phyloP scores from a whole-genome alignment of 441 rosid species.

The Populus hybrid region DNA sequence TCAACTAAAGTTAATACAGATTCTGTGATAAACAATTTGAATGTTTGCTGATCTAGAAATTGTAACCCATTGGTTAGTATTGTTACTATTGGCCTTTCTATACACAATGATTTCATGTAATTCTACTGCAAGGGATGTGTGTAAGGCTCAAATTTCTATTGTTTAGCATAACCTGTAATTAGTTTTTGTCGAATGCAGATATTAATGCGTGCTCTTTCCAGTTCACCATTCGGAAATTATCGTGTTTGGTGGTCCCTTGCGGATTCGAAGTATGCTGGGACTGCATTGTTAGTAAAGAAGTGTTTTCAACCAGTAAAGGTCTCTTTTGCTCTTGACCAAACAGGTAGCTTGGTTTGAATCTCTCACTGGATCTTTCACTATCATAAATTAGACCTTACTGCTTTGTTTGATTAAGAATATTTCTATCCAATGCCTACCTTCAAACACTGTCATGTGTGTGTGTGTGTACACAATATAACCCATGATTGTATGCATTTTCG shows the following conservation, averaged over 20 bases:
- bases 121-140: conserved; percentile 5
- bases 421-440: neutral
- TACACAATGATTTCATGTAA: conserved; percentile 1
- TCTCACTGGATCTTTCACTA: neutral
- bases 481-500: neutral
- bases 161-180: neutral
- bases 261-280: conserved; percentile 96
- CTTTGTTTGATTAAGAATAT: neutral
- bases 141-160: conserved; percentile 3
- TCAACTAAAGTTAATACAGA: neutral
- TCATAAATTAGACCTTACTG: neutral
- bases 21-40: neutral
- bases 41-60: neutral
- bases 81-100: neutral
- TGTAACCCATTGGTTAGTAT: neutral
- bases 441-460: neutral
- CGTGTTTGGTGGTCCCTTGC: conserved; percentile 95
- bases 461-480: neutral
- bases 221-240: conserved; percentile 72
- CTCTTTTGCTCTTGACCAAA: conserved; percentile 65
- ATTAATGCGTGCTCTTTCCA: conserved; percentile 73
- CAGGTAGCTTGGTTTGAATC: conserved; percentile 44
- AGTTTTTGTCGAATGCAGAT: conserved; percentile 45
- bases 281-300: conserved; percentile 84
- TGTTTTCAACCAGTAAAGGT: conserved; percentile 63